Evolutionary conservation across 140 eudicot genomes (phyloP), one percentile per base, ranked within the genome.

Genomic region (Bidens hawaiensis): DNA sequence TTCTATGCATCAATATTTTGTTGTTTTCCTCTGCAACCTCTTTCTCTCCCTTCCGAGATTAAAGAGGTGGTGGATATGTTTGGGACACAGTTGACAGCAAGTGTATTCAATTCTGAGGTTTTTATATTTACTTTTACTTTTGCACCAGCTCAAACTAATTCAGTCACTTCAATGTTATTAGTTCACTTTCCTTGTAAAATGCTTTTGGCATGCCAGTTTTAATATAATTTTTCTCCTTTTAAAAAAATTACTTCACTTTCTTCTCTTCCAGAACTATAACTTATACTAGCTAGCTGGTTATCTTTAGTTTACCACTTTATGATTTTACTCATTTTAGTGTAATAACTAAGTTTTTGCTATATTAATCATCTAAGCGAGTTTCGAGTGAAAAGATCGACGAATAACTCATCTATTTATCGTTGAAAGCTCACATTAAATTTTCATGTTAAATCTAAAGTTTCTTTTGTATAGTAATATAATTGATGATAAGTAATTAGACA

Each of bases 151-250:
- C 42, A 78, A 55, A 76, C 85, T 70, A 66, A 85, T 76, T 71
- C 79, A 72, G 86, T 85, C 87, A 82, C 82, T 75, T 80, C 82
- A 74, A 67, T 76, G 36, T 47, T 62, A 61, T 78, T 77, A 42
- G 67, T 67, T 67, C 51, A 18, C 40, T 66, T 65, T 45, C 56
- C 21, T 27, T 49, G n/a, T n/a, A n/a, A n/a, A n/a, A n/a, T n/a
- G n/a, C n/a, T n/a, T n/a, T n/a, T n/a, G n/a, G n/a, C n/a, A n/a
- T n/a, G n/a, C n/a, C n/a, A n/a, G n/a, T n/a, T n/a, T n/a, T n/a
- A n/a, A n/a, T n/a, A n/a, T n/a, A n/a, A n/a, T n/a, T n/a, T n/a
- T n/a, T n/a, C n/a, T 68, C 52, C 34, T 46, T 53, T 24, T 10
- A 38, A 34, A 41, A 34, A 67, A 42, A 65, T 58, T 66, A 51